Conservation (phyloP, 495 filamentous ascomycete genomes). For the Friedmanniomyces simplex region DNA sequence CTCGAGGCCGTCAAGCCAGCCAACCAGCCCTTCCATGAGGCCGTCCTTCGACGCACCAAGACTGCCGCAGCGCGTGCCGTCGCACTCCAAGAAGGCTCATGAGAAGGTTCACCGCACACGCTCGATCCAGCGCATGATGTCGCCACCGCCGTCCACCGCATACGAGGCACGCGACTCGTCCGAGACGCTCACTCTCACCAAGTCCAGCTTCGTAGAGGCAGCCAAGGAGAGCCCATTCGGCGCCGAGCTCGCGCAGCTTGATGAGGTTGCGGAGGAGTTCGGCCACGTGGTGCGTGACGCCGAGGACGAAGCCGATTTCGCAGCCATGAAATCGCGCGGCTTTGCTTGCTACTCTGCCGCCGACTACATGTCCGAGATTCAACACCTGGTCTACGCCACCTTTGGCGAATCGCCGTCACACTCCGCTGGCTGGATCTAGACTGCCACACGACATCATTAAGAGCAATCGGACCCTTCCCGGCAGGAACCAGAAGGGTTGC, state of each 20-base stretch:
- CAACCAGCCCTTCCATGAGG: background rate
- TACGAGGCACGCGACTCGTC: constrained; percentile 12
- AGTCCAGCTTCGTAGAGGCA: constrained; percentile 28
- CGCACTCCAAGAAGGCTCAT: constrained; percentile 75
- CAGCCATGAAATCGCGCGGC: constrained; percentile 50
- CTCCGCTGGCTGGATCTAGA: constrained; percentile 10
- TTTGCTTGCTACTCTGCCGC: constrained; percentile 64
- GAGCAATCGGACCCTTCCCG: constrained; percentile 13
- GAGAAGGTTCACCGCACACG: constrained; percentile 57
- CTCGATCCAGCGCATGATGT: constrained; percentile 44
- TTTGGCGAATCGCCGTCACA: constrained; percentile 1
- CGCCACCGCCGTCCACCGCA: constrained; percentile 30
- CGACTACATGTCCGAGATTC: constrained; percentile 78
- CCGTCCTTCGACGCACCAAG: constrained; percentile 38
- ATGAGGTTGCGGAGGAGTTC: constrained; percentile 81
- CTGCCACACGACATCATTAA: background rate
- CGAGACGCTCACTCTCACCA: constrained; percentile 44
- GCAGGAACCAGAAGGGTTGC: constrained; percentile 9
- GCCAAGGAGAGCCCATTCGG: constrained; percentile 46
- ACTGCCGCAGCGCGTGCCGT: constrained; percentile 65
- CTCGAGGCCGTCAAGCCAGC: constrained; percentile 23
- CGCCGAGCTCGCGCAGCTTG: constrained; percentile 61
- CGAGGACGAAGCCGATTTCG: constrained; percentile 47
- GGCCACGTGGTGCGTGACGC: constrained; percentile 39
- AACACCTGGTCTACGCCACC: constrained; percentile 38